phyloP scores from a whole-genome alignment of 1,139 yeast species.

The Yamadazyma atlantica region DNA sequence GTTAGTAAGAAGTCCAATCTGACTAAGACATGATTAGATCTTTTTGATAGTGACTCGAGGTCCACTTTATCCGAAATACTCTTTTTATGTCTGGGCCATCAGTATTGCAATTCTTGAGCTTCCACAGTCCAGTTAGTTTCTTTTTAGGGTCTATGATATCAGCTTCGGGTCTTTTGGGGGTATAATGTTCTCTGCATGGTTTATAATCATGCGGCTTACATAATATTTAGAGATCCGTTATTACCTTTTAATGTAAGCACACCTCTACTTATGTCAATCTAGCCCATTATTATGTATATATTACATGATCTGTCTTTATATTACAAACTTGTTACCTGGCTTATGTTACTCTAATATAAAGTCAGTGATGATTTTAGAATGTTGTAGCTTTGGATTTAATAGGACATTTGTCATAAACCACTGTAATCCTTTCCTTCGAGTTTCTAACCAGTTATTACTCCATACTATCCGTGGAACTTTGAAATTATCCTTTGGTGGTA shows the following conservation, averaged over 20 bases:
- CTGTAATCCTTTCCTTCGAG: slow-evolving; percentile 66
- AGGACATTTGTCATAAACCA: slow-evolving; percentile 70
- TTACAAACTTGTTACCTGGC: not conserved
- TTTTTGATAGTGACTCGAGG: too few relatives aligned
- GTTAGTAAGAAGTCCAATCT: too few relatives aligned
- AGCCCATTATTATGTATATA: too few relatives aligned
- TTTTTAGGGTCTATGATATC: too few relatives aligned
- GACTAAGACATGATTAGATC: too few relatives aligned
- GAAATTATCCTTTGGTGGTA: slow-evolving; percentile 65
- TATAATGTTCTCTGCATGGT: not conserved
- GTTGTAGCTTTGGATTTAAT: slow-evolving; percentile 60
- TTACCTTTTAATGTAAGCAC: too few relatives aligned
- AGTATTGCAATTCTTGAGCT: too few relatives aligned
- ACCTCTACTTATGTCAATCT: too few relatives aligned
- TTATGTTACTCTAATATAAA: slow-evolving; percentile 37
- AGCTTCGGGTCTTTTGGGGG: not conserved
- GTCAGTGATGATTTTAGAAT: slow-evolving; percentile 44
- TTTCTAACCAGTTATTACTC: slow-evolving; percentile 52
- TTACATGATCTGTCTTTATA: not conserved
- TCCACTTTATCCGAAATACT: too few relatives aligned
- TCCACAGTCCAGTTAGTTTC: too few relatives aligned
- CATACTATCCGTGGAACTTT: slow-evolving; percentile 49
- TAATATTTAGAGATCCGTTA: not conserved
- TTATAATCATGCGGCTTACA: not conserved
- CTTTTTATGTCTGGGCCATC: too few relatives aligned